Percentiles rank a stretch among this genome's conserved stretches.
phyloP scores from a whole-genome alignment of 345 rosid species.

The Camelina hispida region DNA sequence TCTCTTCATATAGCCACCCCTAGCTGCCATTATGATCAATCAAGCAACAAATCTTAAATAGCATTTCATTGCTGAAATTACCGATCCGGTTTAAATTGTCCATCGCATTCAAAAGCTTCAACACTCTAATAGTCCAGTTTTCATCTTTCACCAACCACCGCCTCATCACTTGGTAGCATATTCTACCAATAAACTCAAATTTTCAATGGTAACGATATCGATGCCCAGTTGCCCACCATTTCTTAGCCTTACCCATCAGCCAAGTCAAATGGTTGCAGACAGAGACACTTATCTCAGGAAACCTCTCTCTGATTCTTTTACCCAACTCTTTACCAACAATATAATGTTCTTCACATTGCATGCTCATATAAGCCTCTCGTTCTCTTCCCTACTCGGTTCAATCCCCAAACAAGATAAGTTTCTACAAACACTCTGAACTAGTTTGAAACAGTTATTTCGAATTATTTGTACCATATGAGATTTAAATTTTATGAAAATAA shows the following conservation, averaged over 20 bases:
- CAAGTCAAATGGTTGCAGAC: constrained; percentile 95
- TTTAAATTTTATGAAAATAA: no score
- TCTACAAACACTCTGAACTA: no score
- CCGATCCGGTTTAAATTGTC: constrained; percentile 39
- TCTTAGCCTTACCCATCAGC: constrained; percentile 94
- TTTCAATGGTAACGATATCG: constrained; percentile 56
- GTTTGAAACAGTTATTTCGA: no score
- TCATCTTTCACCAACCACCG: constrained; percentile 73
- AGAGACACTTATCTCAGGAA: constrained; percentile 69
- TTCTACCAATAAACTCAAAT: constrained; percentile 60
- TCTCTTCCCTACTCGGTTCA: constrained; percentile 60
- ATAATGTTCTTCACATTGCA: constrained; percentile 80
- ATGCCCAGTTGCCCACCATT: constrained; percentile 97
- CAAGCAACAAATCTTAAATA: no score
- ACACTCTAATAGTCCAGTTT: constrained; percentile 56
- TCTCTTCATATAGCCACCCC: no score
- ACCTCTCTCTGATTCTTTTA: constrained; percentile 64
- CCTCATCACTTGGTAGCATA: constrained; percentile 86
- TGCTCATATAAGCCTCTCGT: constrained; percentile 89
- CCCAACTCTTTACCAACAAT: constrained; percentile 77
- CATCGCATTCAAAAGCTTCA: constrained; percentile 72
- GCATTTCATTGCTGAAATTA: no score
- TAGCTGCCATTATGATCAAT: no score
- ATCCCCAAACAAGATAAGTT: constrained; percentile 37
- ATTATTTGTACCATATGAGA: no score